Evolutionary conservation across 208 protist genomes (phyloP), one percentile per base, ranked within the genome.

Genomic region (Trypanosoma cruzi): DNA sequence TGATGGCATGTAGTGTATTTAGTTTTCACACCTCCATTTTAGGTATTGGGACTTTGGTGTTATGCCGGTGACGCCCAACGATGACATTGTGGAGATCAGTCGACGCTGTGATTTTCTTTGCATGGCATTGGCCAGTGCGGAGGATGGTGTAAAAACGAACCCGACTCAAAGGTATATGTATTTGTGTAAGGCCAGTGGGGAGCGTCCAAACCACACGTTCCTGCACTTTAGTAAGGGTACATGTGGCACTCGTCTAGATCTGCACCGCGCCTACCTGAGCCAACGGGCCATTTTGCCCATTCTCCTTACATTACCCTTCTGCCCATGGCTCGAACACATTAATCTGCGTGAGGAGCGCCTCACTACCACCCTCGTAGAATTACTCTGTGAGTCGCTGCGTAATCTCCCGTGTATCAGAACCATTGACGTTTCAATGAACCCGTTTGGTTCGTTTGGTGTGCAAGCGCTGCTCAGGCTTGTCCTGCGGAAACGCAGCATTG

Each of bases 391-490:
- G 42, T 65, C 76, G 29, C 60, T 90, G 8, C 5, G n/a, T 16
- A 42, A 67, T 26, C 57, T 86, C 49, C 65, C 78, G 18, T 34
- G 36, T 22, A 22, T 90, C 0, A 49, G 28, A 14, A 49, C 22
- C 24, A 66, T 90, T 29, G 85, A 90, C 67, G 70, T 90, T 4
- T 90, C 85, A n/a, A 61, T 65, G 24, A 90, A 90, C 65, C 85
- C 85, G 6, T 84, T 79, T 75, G 85, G 85, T 32, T 84, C 79
- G 2, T 71, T 64, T n/a, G 85, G 81, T 49, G 76, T 90, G 20
- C 57, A 62, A 26, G 64, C 71, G 16, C 72, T 90, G 31, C 63
- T 85, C 28, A 60, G 29, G 18, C 74, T 86, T n/a, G 79, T 81
- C 8, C 37, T 72, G 64, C 28, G 63, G 18, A 82, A 60, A 29